phyloP scores from a whole-genome alignment of 768 basidiomycete species.

The Hirschioporus abietinus region DNA sequence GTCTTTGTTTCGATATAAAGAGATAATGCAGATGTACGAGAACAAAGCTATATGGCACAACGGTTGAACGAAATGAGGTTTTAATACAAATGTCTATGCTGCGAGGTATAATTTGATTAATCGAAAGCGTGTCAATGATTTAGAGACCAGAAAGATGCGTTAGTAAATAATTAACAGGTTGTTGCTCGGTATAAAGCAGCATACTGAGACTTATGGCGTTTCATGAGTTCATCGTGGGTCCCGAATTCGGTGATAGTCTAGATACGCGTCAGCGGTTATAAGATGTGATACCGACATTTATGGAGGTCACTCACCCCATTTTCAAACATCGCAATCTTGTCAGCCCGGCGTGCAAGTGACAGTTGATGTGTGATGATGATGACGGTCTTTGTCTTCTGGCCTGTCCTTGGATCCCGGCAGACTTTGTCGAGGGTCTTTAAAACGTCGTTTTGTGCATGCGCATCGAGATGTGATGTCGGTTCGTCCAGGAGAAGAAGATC shows the following conservation, averaged over 20 bases:
- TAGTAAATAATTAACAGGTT: slow-evolving; percentile 31
- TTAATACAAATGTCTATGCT: not conserved
- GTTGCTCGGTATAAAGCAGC: slow-evolving; percentile 67
- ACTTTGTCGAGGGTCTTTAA: slow-evolving; percentile 70
- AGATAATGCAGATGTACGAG: not conserved
- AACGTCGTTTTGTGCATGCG: slow-evolving; percentile 73
- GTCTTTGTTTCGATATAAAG: not conserved
- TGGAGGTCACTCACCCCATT: slow-evolving; percentile 44
- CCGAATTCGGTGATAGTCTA: slow-evolving; percentile 76
- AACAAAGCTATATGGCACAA: not conserved
- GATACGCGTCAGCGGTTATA: slow-evolving; percentile 5
- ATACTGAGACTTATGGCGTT: slow-evolving; percentile 47
- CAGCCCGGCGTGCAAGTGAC: slow-evolving; percentile 74
- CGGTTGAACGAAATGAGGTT: not conserved
- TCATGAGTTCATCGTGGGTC: slow-evolving; percentile 61
- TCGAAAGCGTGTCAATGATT: not conserved
- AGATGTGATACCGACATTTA: slow-evolving; percentile 4
- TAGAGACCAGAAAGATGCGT: not conserved
- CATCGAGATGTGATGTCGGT: slow-evolving; percentile 81
- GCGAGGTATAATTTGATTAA: not conserved
- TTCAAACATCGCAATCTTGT: slow-evolving; percentile 87
- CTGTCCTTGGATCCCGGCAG: slow-evolving; percentile 47
- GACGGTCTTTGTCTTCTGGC: slow-evolving; percentile 61
- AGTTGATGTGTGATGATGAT: slow-evolving; percentile 83
- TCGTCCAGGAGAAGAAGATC: slow-evolving; percentile 84